phyloP scores from a whole-genome alignment of 1,284 basidiomycete genomes.

The Marasmius sp. region DNA sequence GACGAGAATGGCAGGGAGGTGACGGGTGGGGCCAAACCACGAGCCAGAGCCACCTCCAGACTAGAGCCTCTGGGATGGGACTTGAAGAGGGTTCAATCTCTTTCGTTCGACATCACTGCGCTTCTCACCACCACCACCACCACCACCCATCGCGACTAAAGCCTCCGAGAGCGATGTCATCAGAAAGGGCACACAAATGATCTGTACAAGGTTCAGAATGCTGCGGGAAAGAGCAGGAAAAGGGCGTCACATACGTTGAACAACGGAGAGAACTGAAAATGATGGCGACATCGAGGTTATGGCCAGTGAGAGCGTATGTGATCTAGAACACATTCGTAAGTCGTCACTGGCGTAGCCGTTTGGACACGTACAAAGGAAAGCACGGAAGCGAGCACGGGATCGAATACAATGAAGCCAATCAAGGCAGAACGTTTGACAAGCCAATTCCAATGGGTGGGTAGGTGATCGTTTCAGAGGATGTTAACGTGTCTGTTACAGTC shows the following conservation, averaged over 20 bases:
- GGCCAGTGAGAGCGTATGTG: slow-evolving; percentile 66
- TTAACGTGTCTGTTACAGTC: neutral
- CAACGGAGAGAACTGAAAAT: slow-evolving; percentile 75
- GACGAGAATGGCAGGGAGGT: no score
- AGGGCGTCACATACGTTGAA: slow-evolving; percentile 58
- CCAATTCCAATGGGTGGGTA: neutral
- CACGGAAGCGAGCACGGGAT: slow-evolving; percentile 70
- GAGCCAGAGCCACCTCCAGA: no score
- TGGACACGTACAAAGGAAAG: slow-evolving; percentile 61
- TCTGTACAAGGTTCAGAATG: slow-evolving; percentile 31
- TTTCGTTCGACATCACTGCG: no score
- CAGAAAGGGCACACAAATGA: slow-evolving; percentile 47
- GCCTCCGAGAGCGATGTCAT: slow-evolving; percentile 43
- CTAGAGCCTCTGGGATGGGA: no score
- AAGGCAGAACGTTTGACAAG: slow-evolving; percentile 42
- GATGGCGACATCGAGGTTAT: slow-evolving; percentile 64
- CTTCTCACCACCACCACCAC: no score
- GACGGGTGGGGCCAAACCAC: no score
- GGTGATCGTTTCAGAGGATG: neutral
- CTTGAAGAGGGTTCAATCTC: no score
- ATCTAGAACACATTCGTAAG: slow-evolving; percentile 43
- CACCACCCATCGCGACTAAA: slow-evolving; percentile 49
- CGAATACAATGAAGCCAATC: slow-evolving; percentile 57
- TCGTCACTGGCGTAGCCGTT: neutral
- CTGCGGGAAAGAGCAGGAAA: neutral